These are phyloP conservation scores for Populus pruinosa DNA, from an alignment of 345 rosid species.

Conservation along the genomic window DNA sequence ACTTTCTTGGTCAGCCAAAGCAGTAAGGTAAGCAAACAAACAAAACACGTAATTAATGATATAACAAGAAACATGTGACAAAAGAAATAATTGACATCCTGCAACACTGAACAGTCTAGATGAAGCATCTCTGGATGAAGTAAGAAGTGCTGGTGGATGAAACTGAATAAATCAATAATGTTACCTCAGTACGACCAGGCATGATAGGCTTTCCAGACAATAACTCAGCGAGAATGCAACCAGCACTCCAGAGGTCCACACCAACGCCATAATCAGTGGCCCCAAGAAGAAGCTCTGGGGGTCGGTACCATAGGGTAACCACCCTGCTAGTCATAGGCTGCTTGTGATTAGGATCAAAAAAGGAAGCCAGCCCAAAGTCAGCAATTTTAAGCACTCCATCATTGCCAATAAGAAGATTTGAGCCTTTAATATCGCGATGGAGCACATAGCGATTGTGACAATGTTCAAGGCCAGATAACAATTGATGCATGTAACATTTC, in stretches of 20 bases:
- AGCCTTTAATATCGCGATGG: slow-evolving; percentile 35
- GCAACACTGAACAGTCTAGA: neutral
- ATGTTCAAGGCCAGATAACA: slow-evolving; percentile 34
- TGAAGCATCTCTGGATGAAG: neutral
- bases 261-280: slow-evolving; percentile 34
- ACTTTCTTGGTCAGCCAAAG: neutral
- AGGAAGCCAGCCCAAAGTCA: slow-evolving; percentile 34
- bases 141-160: neutral
- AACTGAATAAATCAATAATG: neutral
- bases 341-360: slow-evolving; percentile 33
- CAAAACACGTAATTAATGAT: too few species aligned
- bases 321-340: slow-evolving; percentile 38
- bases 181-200: slow-evolving; percentile 37
- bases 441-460: slow-evolving; percentile 26
- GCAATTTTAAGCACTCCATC: slow-evolving; percentile 33
- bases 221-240: slow-evolving; percentile 38
- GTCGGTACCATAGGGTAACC: slow-evolving; percentile 34
- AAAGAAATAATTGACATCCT: neutral
- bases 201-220: slow-evolving; percentile 33
- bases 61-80: too few species aligned
- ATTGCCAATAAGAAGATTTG: slow-evolving; percentile 34
- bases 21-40: neutral
- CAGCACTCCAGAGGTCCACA: slow-evolving; percentile 39
- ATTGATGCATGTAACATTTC: slow-evolving; percentile 29
- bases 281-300: slow-evolving; percentile 33